These are phyloP conservation scores for Phytophthora ramorum DNA, from an alignment of 352 stramenopile species.

Conservation along the genomic window DNA sequence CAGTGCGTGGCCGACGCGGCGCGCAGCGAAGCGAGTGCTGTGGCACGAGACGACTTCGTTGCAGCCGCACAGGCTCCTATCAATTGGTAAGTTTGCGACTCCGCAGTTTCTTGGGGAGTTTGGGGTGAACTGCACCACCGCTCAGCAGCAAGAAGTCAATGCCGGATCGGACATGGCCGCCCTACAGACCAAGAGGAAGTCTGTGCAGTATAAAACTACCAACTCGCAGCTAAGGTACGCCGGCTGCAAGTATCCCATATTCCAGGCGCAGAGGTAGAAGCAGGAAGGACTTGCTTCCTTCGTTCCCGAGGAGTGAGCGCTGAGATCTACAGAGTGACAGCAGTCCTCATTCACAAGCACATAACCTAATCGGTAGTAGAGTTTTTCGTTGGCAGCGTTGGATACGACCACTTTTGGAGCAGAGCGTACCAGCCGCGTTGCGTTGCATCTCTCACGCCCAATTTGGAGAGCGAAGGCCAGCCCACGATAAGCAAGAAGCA, in stretches of 20 bases:
- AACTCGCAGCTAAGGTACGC: neutral
- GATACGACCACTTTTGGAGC: too few relatives aligned
- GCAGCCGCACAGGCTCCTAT: constrained; percentile 13
- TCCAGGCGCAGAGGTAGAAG: neutral
- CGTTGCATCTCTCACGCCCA: neutral
- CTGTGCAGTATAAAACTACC: constrained; percentile 11
- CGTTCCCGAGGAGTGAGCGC: neutral
- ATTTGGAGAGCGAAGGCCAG: constrained; percentile 17
- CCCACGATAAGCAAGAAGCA: constrained; percentile 12
- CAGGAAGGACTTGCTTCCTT: neutral
- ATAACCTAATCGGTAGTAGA: neutral
- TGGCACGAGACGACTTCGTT: constrained; percentile 42
- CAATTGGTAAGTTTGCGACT: constrained; percentile 21
- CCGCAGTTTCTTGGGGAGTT: neutral
- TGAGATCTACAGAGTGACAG: neutral
- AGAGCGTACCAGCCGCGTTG: too few relatives aligned
- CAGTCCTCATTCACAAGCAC: neutral
- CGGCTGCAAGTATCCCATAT: neutral
- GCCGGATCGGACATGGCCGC: neutral
- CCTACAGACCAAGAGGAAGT: constrained; percentile 18
- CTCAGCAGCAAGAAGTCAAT: neutral
- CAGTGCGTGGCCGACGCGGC: constrained; percentile 43
- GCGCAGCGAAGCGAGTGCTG: constrained; percentile 33
- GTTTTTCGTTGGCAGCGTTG: neutral
- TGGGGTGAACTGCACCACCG: neutral